phyloP scores from a whole-genome alignment of 179 eudicot genomes.

The Gypsophila paniculata region DNA sequence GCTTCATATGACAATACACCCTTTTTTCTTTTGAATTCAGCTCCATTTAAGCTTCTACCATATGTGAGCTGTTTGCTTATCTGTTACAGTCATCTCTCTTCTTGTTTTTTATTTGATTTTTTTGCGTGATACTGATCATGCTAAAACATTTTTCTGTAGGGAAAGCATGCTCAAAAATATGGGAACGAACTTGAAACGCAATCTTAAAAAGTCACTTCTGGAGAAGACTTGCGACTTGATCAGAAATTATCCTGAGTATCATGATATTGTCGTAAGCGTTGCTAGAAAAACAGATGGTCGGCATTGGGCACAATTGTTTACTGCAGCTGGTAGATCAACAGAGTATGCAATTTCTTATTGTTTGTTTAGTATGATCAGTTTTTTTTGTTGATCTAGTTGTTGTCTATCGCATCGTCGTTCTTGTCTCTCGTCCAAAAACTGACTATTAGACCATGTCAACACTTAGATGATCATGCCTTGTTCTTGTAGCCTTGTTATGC shows the following conservation, averaged over 20 bases:
- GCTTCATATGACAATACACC: not conserved
- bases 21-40: not conserved
- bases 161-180: conserved; percentile 54
- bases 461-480: not conserved
- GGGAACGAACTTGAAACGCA: conserved; percentile 34
- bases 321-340: conserved; percentile 93
- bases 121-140: conserved; percentile 1
- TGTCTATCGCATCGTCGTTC: not conserved
- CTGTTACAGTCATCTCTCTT: conserved; percentile 12
- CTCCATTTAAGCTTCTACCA: not conserved
- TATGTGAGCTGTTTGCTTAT: not conserved
- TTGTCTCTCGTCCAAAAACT: not conserved
- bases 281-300: conserved; percentile 98
- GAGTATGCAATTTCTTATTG: conserved; percentile 52
- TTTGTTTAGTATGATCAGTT: conserved; percentile 7
- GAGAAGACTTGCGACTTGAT: conserved; percentile 91
- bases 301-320: conserved; percentile 92
- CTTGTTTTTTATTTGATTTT: not conserved
- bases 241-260: conserved; percentile 82
- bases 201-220: conserved; percentile 52
- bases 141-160: conserved; percentile 38
- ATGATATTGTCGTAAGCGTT: conserved; percentile 93
- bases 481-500: not conserved
- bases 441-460: not conserved
- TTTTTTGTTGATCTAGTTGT: not conserved